Conservation (phyloP, 2,329 filamentous ascomycete species). For the Fonsecaea erecta region DNA sequence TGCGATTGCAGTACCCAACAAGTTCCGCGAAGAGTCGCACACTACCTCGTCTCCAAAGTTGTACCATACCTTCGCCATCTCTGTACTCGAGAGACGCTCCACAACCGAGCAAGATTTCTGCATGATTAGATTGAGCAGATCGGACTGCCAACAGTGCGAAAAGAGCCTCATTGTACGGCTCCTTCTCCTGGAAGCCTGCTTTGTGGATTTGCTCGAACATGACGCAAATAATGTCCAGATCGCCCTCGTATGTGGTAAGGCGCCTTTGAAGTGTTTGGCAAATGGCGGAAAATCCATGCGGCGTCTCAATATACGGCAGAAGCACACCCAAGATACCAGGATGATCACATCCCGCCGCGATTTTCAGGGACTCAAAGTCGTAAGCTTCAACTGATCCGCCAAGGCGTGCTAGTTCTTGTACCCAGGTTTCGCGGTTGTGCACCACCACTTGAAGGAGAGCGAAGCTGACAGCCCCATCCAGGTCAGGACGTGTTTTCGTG, state of each 20-base stretch:
- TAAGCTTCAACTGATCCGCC: conserved; percentile 19
- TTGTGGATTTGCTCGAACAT: conserved; percentile 10
- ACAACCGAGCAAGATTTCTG: not conserved
- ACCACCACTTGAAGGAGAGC: conserved; percentile 14
- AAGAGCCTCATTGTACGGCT: conserved; percentile 4
- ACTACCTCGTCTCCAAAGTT: conserved; percentile 13
- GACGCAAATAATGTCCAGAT: conserved; percentile 1
- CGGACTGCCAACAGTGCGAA: not conserved
- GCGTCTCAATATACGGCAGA: not conserved
- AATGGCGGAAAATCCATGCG: not conserved
- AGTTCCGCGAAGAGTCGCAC: conserved; percentile 10
- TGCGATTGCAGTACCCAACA: not conserved
- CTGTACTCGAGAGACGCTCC: conserved; percentile 13
- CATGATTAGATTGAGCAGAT: not conserved
- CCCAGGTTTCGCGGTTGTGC: conserved; percentile 4
- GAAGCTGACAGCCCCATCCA: not conserved
- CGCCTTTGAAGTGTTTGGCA: conserved; percentile 2
- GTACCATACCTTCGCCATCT: conserved; percentile 11
- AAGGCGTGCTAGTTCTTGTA: not conserved
- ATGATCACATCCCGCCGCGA: not conserved
- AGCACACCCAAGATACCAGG: conserved; percentile 3
- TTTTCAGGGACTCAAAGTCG: conserved; percentile 9
- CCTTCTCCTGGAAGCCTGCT: not conserved
- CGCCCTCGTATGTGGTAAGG: not conserved
- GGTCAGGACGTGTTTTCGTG: not conserved